Conservation (phyloP, 345 rosid species). For the Rhodomyrtus tomentosa region DNA sequence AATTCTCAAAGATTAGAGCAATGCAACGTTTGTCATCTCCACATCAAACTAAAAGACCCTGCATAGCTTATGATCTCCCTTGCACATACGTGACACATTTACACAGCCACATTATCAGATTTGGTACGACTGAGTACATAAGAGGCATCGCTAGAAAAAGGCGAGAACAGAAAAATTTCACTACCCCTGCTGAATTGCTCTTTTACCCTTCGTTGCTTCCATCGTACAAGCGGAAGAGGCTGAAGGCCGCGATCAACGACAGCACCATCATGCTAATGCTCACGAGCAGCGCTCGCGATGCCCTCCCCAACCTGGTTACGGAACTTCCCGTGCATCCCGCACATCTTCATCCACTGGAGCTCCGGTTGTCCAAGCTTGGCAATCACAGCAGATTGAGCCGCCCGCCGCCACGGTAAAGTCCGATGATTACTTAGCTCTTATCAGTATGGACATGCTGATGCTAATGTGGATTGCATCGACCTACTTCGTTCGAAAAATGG, state of each 20-base stretch:
- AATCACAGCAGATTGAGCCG: slow-evolving; percentile 56
- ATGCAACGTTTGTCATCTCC: neutral
- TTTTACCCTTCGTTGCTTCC: slow-evolving; percentile 14
- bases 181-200: no score
- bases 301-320: slow-evolving; percentile 69
- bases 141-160: neutral
- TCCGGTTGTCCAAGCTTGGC: slow-evolving; percentile 66
- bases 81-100: neutral
- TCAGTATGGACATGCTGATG: neutral
- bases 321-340: slow-evolving; percentile 68
- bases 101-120: neutral
- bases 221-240: slow-evolving; percentile 75
- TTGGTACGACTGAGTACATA: neutral
- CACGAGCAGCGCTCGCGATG: slow-evolving; percentile 26
- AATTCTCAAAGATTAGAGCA: neutral
- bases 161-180: neutral
- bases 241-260: slow-evolving; percentile 64
- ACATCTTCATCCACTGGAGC: slow-evolving; percentile 82
- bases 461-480: neutral
- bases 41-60: neutral
- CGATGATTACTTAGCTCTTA: neutral
- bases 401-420: slow-evolving; percentile 8
- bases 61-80: neutral
- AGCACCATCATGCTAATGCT: slow-evolving; percentile 40
- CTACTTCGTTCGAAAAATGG: neutral